Base-by-base conservation (phyloP, 352 stramenopile genomes). In the Elongisporangium prolatum region DNA sequence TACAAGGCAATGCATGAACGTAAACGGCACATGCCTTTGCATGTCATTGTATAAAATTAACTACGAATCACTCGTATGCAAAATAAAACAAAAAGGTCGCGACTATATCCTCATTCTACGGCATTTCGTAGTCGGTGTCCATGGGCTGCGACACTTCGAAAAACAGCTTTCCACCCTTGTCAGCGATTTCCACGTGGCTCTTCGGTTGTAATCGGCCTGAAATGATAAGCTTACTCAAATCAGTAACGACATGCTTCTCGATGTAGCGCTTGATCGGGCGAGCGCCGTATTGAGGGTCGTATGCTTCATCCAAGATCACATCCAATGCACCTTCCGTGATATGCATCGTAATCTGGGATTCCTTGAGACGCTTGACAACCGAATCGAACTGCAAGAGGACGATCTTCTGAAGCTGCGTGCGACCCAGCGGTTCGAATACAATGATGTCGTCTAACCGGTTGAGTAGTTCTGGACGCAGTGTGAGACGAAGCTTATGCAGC, bases 361-460 rank as follows among this genome's bases (percentile, higher is more conserved):
- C 80, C 49, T 84, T 82, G 22, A 93, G 66, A 20, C 82, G 81
- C 44, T 91, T 83, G 24, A 88, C 80, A 17, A 88, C 89, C 52
- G 83, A 84, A 17, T 97, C 78, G 65, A 98, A 96, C 65, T 98
- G 86, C 63, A 98, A 82, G 18, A 95, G 57, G 57, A 97, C 94
- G 65, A 99, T 98, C 65, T 95, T 67, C 49, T 93, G 84, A 24
- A 99, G 65, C 54, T 98, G 84, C 11, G 61, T 68, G 38, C 80
- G 76, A 16, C 80, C 85, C 2, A 99, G 75, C 18, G 96, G 91
- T 65, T 98, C 90, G 68, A 99, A 99, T 61, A 98, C 95, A 11
- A 98, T 79, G 56, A 99, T 96, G 40, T 97, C 95, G 63, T 98
- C 96, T 44, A 99, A 69, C 24, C 96, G 88, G 74, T 99, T 99